A percentile compares a stretch with the other conserved stretches of the same genome.
Conservation (phyloP, 176 grass and related monocot species). For the Dactylis glomerata region DNA sequence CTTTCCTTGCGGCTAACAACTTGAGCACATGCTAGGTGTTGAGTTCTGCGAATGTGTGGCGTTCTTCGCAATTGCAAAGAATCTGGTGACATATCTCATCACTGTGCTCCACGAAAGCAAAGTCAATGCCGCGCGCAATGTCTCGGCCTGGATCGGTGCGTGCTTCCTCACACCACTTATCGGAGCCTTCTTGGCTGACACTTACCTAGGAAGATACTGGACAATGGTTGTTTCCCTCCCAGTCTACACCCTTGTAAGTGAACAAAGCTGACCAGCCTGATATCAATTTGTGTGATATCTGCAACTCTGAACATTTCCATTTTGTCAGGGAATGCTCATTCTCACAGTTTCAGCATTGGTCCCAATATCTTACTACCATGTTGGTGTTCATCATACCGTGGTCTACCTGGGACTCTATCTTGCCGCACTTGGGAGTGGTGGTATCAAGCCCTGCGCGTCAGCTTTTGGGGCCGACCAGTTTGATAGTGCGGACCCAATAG, state of each 20-base stretch:
- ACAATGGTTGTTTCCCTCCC: constrained; percentile 11
- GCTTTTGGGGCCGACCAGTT: constrained; percentile 54
- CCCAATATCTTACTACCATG: background rate
- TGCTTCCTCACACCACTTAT: constrained; percentile 22
- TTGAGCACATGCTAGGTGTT: background rate
- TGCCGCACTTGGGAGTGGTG: constrained; percentile 30
- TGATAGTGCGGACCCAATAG: constrained; percentile 16
- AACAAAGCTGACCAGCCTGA: background rate
- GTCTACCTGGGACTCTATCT: constrained; percentile 52
- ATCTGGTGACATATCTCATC: constrained; percentile 33
- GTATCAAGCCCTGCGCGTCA: constrained; percentile 29
- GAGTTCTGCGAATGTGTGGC: constrained; percentile 5
- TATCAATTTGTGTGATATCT: background rate
- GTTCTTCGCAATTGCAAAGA: background rate
- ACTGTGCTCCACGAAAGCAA: constrained; percentile 22
- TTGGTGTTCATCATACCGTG: background rate
- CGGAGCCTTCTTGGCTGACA: constrained; percentile 34
- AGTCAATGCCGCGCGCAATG: constrained; percentile 1
- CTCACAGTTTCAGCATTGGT: constrained; percentile 29
- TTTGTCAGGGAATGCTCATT: constrained; percentile 28
- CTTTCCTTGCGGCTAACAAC: background rate
- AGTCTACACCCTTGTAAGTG: background rate
- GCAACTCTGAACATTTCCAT: background rate
- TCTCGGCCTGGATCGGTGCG: constrained; percentile 2
- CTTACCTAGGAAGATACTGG: constrained; percentile 31